Evolutionary conservation across 2,329 filamentous ascomycete genomes (phyloP).

Genomic region (Alternaria triticina): DNA sequence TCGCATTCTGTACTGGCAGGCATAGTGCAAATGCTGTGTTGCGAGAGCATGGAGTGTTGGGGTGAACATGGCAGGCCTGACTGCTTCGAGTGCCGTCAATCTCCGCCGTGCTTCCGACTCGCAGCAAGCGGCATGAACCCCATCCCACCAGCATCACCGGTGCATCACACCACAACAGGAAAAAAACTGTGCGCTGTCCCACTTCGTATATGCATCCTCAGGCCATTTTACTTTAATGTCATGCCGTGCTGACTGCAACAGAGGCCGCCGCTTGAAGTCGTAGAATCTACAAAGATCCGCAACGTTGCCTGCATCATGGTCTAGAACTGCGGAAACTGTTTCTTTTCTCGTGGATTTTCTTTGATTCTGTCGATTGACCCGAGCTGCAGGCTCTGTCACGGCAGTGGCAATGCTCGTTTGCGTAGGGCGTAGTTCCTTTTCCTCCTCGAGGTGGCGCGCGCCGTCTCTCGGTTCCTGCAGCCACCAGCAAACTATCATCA

Average conservation of each 20-base stretch:
- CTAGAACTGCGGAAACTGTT: not conserved
- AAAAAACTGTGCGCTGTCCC: conserved; percentile 6
- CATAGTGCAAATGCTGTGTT: not conserved
- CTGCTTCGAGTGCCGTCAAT: not conserved
- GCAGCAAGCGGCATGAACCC: not conserved
- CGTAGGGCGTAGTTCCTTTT: not conserved
- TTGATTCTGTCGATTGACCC: not conserved
- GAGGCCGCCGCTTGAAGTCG: not conserved
- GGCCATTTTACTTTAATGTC: conserved; percentile 3
- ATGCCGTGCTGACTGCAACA: not conserved
- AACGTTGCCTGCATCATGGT: not conserved
- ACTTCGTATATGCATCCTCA: conserved; percentile 2
- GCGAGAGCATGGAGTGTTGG: not conserved
- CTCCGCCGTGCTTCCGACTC: not conserved
- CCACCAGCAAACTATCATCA: conserved; percentile 5
- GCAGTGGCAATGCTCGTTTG: not conserved
- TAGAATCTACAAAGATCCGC: not conserved
- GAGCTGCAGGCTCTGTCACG: not conserved
- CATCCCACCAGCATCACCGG: not conserved
- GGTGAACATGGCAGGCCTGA: not conserved
- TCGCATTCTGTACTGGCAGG: not conserved
- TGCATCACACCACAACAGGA: not conserved
- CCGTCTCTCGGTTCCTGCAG: conserved; percentile 5
- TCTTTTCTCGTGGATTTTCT: not conserved
- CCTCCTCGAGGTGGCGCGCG: conserved; percentile 1